phyloP scores from a whole-genome alignment of 2,329 filamentous ascomycete species.

The Coniosporium tulheliwenetii region DNA sequence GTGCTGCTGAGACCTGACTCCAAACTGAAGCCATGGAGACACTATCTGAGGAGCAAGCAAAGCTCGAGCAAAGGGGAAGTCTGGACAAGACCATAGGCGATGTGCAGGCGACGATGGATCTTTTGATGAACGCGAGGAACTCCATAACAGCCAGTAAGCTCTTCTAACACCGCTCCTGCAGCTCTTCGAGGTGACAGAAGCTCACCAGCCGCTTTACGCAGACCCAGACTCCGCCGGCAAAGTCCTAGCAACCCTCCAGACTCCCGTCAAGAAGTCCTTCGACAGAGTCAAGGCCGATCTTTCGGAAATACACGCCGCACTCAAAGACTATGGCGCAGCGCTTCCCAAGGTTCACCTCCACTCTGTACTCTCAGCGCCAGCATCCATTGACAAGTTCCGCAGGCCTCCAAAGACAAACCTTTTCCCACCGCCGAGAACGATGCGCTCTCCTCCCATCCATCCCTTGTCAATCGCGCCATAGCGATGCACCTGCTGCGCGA shows the following conservation, averaged over 20 bases:
- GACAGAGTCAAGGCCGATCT: constrained; percentile 67
- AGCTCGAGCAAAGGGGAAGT: constrained; percentile 53
- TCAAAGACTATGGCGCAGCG: constrained; percentile 72
- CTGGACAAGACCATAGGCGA: constrained; percentile 58
- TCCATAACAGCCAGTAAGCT: constrained; percentile 52
- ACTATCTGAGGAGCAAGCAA: constrained; percentile 59
- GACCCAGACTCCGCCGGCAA: constrained; percentile 57
- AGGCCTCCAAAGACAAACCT: constrained; percentile 53
- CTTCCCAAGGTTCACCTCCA: constrained; percentile 56
- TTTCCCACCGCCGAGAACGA: constrained; percentile 67
- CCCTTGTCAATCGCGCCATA: constrained; percentile 80
- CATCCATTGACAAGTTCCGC: constrained; percentile 1
- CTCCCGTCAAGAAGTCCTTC: constrained; percentile 66
- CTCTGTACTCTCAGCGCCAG: background rate
- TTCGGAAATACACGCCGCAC: constrained; percentile 66
- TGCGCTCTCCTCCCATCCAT: constrained; percentile 57
- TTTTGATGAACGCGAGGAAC: constrained; percentile 58
- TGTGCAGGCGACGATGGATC: constrained; percentile 69
- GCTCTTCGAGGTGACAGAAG: background rate
- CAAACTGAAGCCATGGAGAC: constrained; percentile 25
- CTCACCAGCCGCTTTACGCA: constrained; percentile 11
- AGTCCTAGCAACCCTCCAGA: constrained; percentile 71
- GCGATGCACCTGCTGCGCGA: constrained; percentile 93
- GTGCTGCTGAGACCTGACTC: no score
- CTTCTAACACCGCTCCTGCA: background rate